phyloP scores from a whole-genome alignment of 208 protist genomes.

The Wallacemonas sp. region DNA sequence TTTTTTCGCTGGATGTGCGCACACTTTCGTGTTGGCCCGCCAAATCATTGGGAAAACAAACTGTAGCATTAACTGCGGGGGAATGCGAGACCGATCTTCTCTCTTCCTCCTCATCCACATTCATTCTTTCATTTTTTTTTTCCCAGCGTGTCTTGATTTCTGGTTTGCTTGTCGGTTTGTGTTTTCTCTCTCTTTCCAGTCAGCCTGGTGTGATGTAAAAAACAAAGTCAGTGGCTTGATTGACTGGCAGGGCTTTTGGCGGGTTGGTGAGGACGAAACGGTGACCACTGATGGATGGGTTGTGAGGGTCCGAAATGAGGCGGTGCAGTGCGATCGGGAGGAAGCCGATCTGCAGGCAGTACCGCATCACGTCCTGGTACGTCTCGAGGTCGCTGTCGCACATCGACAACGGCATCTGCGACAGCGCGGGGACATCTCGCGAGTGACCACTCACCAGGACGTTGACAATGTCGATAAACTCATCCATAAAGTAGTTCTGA shows the following conservation, averaged over 20 bases:
- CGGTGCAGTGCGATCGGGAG: conserved; percentile 76
- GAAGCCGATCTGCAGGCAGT: conserved; percentile 66
- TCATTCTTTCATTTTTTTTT: too few species aligned
- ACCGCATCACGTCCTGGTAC: conserved; percentile 73
- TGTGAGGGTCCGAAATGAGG: conserved; percentile 53
- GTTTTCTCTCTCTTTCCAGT: too few species aligned
- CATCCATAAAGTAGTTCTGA: conserved; percentile 78
- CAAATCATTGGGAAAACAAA: too few species aligned
- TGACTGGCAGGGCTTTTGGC: conserved; percentile 52
- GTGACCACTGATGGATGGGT: conserved; percentile 66
- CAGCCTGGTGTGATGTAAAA: conserved; percentile 70
- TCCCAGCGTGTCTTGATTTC: too few species aligned
- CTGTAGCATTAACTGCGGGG: too few species aligned
- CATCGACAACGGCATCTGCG: conserved; percentile 51
- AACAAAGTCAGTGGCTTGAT: conserved; percentile 57
- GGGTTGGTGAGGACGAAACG: conserved; percentile 85
- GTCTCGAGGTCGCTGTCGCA: conserved; percentile 55
- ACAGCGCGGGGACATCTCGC: conserved; percentile 56
- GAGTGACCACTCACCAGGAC: conserved; percentile 72
- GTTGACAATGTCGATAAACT: conserved; percentile 82
- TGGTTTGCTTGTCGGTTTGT: too few species aligned
- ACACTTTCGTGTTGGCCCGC: too few species aligned
- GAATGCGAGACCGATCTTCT: too few species aligned
- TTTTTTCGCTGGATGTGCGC: too few species aligned
- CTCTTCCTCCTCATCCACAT: too few species aligned